A percentile compares a stretch with the other conserved stretches of the same genome.
phyloP scores from a whole-genome alignment of 805 yeast genomes.

The Barnettozyma sucrosica region DNA sequence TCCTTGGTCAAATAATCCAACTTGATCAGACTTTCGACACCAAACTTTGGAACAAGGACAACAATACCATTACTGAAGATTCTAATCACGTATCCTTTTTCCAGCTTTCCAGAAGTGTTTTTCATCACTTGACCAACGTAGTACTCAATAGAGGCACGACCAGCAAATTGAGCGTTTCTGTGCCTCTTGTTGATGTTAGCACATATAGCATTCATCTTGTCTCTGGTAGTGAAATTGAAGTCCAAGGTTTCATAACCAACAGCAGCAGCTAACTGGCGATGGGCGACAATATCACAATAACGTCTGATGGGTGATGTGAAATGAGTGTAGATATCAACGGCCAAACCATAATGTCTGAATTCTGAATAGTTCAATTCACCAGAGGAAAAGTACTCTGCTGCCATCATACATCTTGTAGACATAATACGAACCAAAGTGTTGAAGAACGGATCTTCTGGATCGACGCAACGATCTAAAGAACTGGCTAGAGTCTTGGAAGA shows the following conservation, averaged over 20 bases:
- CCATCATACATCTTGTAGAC: slow-evolving; percentile 99
- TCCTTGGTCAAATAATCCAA: slow-evolving; percentile 68
- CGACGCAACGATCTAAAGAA: slow-evolving; percentile 83
- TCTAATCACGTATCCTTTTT: slow-evolving; percentile 87
- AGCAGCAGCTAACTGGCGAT: slow-evolving; percentile 97
- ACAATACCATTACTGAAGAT: slow-evolving; percentile 94
- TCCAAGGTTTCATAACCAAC: slow-evolving; percentile 87
- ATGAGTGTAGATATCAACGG: slow-evolving; percentile 96
- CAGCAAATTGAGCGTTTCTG: slow-evolving; percentile 98
- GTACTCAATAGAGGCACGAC: slow-evolving; percentile 95
- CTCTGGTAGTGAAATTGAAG: slow-evolving; percentile 77
- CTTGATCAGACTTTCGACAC: slow-evolving; percentile 89
- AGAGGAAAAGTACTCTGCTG: slow-evolving; percentile 94
- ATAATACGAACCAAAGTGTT: slow-evolving; percentile 89
- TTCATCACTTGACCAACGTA: slow-evolving; percentile 98
- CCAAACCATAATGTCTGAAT: slow-evolving; percentile 93
- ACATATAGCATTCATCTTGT: slow-evolving; percentile 83
- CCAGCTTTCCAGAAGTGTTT: slow-evolving; percentile 45
- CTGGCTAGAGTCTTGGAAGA: slow-evolving; percentile 90
- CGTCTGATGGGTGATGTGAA: slow-evolving; percentile 98
- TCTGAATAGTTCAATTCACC: slow-evolving; percentile 89
- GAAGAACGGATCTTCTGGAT: slow-evolving; percentile 80
- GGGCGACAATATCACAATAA: slow-evolving; percentile 96
- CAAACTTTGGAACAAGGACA: slow-evolving; percentile 90
- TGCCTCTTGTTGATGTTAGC: slow-evolving; percentile 89